Evolutionary conservation across 352 stramenopile species (phyloP).

Genomic region (Globisporangium iwayamae): DNA sequence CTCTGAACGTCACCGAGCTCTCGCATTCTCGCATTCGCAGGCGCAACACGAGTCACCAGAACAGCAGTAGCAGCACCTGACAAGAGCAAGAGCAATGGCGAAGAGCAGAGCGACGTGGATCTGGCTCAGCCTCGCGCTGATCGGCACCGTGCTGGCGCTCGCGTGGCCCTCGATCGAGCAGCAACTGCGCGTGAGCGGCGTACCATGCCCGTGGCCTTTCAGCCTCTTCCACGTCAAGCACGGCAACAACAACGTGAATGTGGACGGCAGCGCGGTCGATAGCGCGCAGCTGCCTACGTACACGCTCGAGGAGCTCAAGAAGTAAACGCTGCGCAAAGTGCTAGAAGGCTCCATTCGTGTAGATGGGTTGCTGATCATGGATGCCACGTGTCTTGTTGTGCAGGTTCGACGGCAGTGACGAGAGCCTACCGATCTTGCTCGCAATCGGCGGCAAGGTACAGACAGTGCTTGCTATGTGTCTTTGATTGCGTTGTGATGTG

Average conservation of each 20-base stretch:
- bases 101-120: slow-evolving; percentile 34
- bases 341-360: no score
- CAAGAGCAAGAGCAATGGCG: slow-evolving; percentile 13
- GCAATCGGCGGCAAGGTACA: slow-evolving; percentile 68
- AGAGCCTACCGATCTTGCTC: slow-evolving; percentile 59
- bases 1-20: neutral
- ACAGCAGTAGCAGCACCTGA: neutral
- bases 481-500: neutral
- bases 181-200: slow-evolving; percentile 42
- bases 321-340: slow-evolving; percentile 21
- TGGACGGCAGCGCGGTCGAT: slow-evolving; percentile 19
- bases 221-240: slow-evolving; percentile 32
- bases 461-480: neutral
- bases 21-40: neutral
- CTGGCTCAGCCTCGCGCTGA: slow-evolving; percentile 44
- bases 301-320: slow-evolving; percentile 60
- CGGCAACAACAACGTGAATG: slow-evolving; percentile 12
- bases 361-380: neutral
- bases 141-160: slow-evolving; percentile 53
- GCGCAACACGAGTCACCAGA: neutral
- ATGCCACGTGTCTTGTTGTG: slow-evolving; percentile 5
- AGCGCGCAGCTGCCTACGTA: slow-evolving; percentile 37
- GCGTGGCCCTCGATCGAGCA: slow-evolving; percentile 75
- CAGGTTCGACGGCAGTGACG: slow-evolving; percentile 67
- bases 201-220: slow-evolving; percentile 68